Evolutionary conservation across 805 yeast genomes (phyloP), one percentile per base, ranked within the genome.

Genomic region (Metschnikowia rubicola): DNA sequence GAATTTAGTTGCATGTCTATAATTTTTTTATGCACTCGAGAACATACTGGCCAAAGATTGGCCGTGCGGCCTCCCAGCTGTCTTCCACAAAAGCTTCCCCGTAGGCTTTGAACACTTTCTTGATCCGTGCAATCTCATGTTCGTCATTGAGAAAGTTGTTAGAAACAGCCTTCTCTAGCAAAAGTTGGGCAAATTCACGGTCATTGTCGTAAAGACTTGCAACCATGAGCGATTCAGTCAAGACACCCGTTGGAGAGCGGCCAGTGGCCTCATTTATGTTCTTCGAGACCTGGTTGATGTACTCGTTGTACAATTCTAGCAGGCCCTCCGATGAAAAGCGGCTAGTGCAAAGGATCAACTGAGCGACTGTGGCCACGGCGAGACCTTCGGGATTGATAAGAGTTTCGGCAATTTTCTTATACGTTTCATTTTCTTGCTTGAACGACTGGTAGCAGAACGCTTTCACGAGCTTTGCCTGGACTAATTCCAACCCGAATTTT

Each of bases 161-260:
- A 33, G 62, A 65, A 0, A 67, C 55, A 0, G 80, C 77, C 52
- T 77, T 78, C 37, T 79, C 81, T 50, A 71, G 66, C 10, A 79
- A 58, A 37, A 78, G 71, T 44, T 70, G 65, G 0, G 84, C 83
- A 61, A 81, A 79, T 49, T 77, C 80, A 37, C 83, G 62, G 57
- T 81, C 84, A 37, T 69, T 64, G 34, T 70, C 66, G 17, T 70
- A 68, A 33, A 81, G 58, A 45, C 60, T 68, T 0, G 75, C 71
- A 12, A 76, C 51, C 29, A 80, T 61, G 34, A 80, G 56, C 2
- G 80, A 62, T 51, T 80, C 81, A 1, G 79, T 73, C 21, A 79
- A 52, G 4, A 64, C 45, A 1, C 79, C 80, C 12, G 73, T 58
- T 2, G 71, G 67, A 0, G 83, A 75, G 11, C 74, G 46, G 1